Conservation (phyloP, 169 alveolate species). For the Theileria equi region DNA sequence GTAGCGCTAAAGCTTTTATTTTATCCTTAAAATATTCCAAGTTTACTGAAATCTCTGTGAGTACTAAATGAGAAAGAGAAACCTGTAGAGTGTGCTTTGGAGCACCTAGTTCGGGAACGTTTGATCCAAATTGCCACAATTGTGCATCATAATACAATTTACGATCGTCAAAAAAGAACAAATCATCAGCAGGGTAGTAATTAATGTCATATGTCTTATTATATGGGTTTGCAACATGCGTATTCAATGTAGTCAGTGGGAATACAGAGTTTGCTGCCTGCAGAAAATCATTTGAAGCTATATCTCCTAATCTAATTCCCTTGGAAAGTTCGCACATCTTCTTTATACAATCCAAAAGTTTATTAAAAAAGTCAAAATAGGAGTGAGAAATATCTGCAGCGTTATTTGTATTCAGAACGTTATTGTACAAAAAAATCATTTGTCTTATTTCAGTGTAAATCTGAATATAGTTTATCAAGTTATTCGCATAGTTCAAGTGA, state of each 20-base stretch:
- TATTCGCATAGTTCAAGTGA: constrained; percentile 45
- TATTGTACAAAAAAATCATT: constrained; percentile 20
- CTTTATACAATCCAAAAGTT: constrained; percentile 14
- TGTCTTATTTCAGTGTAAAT: constrained; percentile 21
- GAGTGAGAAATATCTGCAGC: constrained; percentile 14
- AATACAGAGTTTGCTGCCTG: constrained; percentile 39
- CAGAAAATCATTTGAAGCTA: constrained; percentile 44
- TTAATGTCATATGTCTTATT: constrained; percentile 2
- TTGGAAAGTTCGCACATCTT: constrained; percentile 43
- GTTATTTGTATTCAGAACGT: constrained; percentile 6
- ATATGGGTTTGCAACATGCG: constrained; percentile 12
- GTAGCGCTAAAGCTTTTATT: constrained; percentile 16
- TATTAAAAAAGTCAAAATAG: constrained; percentile 27
- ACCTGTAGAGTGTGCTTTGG: constrained; percentile 32
- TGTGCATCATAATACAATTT: constrained; percentile 24
- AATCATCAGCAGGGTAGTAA: constrained; percentile 35
- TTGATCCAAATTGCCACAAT: constrained; percentile 34
- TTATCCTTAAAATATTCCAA: constrained; percentile 28
- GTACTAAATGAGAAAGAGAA: neutral
- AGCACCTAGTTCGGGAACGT: constrained; percentile 31
- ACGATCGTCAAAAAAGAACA: constrained; percentile 63
- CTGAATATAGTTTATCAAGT: constrained; percentile 9
- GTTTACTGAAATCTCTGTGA: constrained; percentile 21
- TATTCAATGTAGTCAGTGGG: constrained; percentile 21
- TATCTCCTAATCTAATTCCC: constrained; percentile 39